Base-by-base conservation (phyloP, 1,284 basidiomycete genomes). In the Calocybe gambosa region DNA sequence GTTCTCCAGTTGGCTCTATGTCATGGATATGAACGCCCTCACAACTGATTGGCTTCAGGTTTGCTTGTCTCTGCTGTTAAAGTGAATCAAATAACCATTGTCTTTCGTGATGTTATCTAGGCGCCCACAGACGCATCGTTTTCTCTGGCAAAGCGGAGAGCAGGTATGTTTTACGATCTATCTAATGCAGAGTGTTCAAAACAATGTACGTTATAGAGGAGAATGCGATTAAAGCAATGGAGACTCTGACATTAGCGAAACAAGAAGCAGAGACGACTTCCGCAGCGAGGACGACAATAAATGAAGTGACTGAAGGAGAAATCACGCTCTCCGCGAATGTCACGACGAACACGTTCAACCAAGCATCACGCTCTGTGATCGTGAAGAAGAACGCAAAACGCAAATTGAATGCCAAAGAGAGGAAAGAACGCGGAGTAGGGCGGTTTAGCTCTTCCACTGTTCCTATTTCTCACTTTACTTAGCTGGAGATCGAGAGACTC, bases 1-100 rank as follows among this genome's bases (percentile, higher is more conserved):
- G 33, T 97, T 97, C 60, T 86, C 92, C 8, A 91, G 89, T 62
- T 94, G 85, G 75, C 66, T 96, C 15, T 94, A 93, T 63, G 83
- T 86, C 8, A 82, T 96, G 77, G 87, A 92, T 62, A 95, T 96
- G 90, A 94, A 95, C 59, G 85, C 91, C 0, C 79, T 94, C 53
- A 93, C 92, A 21, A 84, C 85, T 0, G 93, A 95, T 62, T 96
- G 92, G 92, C 80, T 80, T 0, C 86, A 94, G 75, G 90, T 86
- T 55, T 49, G 77, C 45, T 34, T 1, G 59, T 5, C 0, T 15
- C 3, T 34, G 8, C 15, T 34, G 8, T 13, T 9, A 29, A 10
- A 29, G 9, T 9, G 9, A 26, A 31, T 15, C n/a, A n/a, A 5
- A 3, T 4, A 4, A n/a, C 15, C 9, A 15, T 16, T 12, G 13